Evolutionary conservation across 2,329 filamentous ascomycete species (phyloP).

Genomic region (Arthrobotrys megalospora): DNA sequence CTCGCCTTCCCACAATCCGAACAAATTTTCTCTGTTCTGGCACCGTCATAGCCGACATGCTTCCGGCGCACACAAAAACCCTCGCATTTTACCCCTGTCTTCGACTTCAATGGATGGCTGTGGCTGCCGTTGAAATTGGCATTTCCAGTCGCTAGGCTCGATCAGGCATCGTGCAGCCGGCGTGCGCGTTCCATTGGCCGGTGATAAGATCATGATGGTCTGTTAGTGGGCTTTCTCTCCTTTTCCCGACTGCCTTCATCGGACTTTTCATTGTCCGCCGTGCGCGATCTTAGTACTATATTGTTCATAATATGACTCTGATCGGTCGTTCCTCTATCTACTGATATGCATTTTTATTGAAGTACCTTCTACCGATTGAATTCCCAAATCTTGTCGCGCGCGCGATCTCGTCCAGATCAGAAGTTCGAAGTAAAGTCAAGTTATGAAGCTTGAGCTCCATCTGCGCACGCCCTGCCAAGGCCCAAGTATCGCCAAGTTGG

Average conservation of each 20-base stretch:
- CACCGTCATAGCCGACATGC: slow-evolving; percentile 34
- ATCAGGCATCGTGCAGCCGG: slow-evolving; percentile 34
- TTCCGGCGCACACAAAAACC: slow-evolving; percentile 16
- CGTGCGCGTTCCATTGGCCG: slow-evolving; percentile 49
- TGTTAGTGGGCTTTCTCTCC: slow-evolving; percentile 34
- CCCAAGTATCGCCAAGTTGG: too few relatives aligned
- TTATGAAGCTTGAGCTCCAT: neutral
- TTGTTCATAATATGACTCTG: neutral
- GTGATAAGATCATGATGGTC: slow-evolving; percentile 56
- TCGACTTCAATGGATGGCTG: slow-evolving; percentile 26
- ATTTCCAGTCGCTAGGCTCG: slow-evolving; percentile 16
- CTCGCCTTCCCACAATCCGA: slow-evolving; percentile 61
- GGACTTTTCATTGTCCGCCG: slow-evolving; percentile 21
- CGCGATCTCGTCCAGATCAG: neutral
- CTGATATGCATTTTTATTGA: neutral
- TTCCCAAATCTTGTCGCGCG: neutral
- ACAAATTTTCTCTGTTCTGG: slow-evolving; percentile 50
- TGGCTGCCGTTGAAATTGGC: slow-evolving; percentile 43
- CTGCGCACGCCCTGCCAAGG: too few relatives aligned
- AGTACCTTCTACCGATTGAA: neutral
- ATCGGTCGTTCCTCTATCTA: neutral
- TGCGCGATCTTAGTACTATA: neutral
- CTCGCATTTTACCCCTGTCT: slow-evolving; percentile 29
- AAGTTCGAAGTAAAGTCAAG: too few relatives aligned
- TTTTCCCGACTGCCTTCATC: slow-evolving; percentile 30